Percentiles rank a stretch among this genome's conserved stretches.
phyloP scores from a whole-genome alignment of 192 early-diverging fungal genomes.

The Endogone sp. region DNA sequence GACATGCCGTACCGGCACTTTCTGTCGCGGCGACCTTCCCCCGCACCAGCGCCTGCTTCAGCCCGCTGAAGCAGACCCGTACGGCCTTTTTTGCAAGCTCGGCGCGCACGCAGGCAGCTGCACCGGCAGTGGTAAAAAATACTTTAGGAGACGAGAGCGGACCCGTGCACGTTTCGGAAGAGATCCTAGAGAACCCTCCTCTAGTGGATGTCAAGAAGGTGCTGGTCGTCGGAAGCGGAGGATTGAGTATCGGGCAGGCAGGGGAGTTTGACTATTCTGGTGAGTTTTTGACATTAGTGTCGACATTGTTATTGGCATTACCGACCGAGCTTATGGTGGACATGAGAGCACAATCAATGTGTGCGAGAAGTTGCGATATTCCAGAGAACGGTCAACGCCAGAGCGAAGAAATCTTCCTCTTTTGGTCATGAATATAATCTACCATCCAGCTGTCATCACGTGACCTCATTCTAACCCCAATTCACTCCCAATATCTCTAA shows the following conservation, averaged over 20 bases:
- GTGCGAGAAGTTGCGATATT: too few relatives aligned
- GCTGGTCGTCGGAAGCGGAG: conserved; percentile 92
- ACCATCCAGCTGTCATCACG: background rate
- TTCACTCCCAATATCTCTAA: conserved; percentile 9
- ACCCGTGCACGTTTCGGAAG: conserved; percentile 38
- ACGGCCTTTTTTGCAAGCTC: conserved; percentile 5
- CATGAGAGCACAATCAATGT: background rate
- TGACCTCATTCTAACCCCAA: conserved; percentile 6
- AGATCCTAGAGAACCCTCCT: conserved; percentile 42
- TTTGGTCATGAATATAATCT: too few relatives aligned
- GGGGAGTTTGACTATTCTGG: conserved; percentile 99
- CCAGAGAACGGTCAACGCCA: too few relatives aligned
- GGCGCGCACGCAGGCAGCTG: background rate
- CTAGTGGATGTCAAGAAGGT: conserved; percentile 76
- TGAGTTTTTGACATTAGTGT: conserved; percentile 32
- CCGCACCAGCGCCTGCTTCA: conserved; percentile 22
- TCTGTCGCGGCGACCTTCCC: background rate
- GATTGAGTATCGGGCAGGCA: conserved; percentile 94
- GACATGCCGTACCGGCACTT: background rate
- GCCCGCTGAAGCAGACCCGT: conserved; percentile 24
- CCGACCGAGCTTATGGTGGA: background rate
- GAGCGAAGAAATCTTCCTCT: too few relatives aligned
- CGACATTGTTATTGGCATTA: background rate
- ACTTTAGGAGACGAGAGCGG: conserved; percentile 18
- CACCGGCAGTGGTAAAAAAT: conserved; percentile 2